Percentiles rank a stretch among this genome's conserved stretches.
phyloP scores from a whole-genome alignment of 176 grass and related monocot species.

The Neostapfia colusana region DNA sequence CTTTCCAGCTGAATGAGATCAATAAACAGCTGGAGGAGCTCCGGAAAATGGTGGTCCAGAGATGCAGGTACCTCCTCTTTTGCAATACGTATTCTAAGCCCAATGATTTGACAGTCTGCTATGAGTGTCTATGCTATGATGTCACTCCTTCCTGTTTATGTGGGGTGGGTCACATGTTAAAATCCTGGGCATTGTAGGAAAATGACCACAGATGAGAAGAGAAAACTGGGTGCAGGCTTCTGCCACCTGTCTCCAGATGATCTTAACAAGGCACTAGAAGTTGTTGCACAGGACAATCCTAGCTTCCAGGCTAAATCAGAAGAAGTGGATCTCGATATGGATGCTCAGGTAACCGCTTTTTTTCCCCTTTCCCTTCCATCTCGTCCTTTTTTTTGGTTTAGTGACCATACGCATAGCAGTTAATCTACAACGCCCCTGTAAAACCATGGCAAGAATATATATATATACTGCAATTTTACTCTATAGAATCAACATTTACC shows the following conservation, averaged over 20 bases:
- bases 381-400: background rate
- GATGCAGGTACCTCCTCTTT: constrained; percentile 61
- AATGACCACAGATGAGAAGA: constrained; percentile 94
- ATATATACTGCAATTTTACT: too few species aligned
- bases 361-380: background rate
- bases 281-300: constrained; percentile 91
- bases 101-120: constrained; percentile 19
- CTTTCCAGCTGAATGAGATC: constrained; percentile 65
- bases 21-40: constrained; percentile 62
- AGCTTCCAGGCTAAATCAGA: constrained; percentile 63
- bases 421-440: too few species aligned
- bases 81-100: background rate
- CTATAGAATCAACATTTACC: too few species aligned
- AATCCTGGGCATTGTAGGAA: constrained; percentile 55
- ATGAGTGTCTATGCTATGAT: background rate
- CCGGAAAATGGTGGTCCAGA: constrained; percentile 57
- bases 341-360: constrained; percentile 66
- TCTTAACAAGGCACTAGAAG: constrained; percentile 83
- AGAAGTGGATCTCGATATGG: constrained; percentile 93
- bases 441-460: too few species aligned
- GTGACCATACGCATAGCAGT: background rate
- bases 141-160: background rate
- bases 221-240: constrained; percentile 81
- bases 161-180: background rate
- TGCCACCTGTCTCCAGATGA: constrained; percentile 77